Evolutionary conservation across 768 basidiomycete species (phyloP), one percentile per base, ranked within the genome.

Genomic region (Mycena leptocephala): DNA sequence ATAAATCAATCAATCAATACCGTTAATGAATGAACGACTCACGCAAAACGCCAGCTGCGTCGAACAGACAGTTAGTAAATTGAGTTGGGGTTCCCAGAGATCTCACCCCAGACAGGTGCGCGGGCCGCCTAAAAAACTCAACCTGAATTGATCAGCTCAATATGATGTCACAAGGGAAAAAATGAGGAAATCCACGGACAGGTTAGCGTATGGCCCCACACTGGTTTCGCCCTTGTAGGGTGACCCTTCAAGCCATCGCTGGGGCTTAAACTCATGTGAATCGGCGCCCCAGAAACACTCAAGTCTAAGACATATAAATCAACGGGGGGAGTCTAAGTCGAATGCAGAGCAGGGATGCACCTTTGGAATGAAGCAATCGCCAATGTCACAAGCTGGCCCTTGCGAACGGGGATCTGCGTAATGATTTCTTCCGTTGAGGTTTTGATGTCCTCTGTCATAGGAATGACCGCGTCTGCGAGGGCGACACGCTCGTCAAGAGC

Each of bases 401-500:
- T n/a, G n/a, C n/a, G n/a, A n/a, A n/a, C n/a, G n/a, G n/a, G n/a
- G n/a, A n/a, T n/a, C n/a, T n/a, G n/a, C n/a, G n/a, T n/a, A 1
- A 63, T 67, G 7, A n/a, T n/a, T 28, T 66, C 39, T 14, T 55
- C 68, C 41, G 24, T 35, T 16, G 41, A 14, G 32, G 62, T 65
- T 14, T 8, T 56, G 39, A 75, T 74, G 18, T 18, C 20, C 0
- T 58, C 18, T 2, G 63, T 18, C 0, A 76, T 46, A 2, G 74
- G 77, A 22, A 75, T 48, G 5, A 72, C 63, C 26, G 63, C 46
- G 46, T 75, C 64, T 20, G 46, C 30, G 11, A 59, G 1, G 22
- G 67, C 75, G 37, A 76, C 41, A 28, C 72, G 71, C 33, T 77
- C 79, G 2, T 41, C 16, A 11, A 75, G 41, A 4, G 76, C 68